Percentiles rank a stretch among this genome's conserved stretches.
These are phyloP conservation scores for Oryza officinalis DNA, from an alignment of 176 grass and related monocot genomes.

Conservation along the genomic window DNA sequence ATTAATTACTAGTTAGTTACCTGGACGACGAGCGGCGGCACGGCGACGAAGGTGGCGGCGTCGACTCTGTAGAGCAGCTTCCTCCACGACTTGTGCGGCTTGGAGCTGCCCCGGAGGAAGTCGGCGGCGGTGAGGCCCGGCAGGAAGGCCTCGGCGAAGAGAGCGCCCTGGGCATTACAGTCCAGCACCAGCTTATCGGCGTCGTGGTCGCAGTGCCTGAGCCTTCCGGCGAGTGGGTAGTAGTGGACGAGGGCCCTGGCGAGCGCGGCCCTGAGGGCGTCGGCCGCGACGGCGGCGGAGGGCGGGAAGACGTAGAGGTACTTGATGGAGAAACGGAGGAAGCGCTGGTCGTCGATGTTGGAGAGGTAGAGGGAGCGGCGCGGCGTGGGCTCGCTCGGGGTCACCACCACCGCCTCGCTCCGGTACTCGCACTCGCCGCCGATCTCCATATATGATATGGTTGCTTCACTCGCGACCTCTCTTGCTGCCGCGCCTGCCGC, in stretches of 20 bases:
- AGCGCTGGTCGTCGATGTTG: constrained; percentile 93
- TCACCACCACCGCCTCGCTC: constrained; percentile 43
- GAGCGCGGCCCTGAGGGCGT: constrained; percentile 47
- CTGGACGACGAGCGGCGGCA: constrained; percentile 86
- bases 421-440: constrained; percentile 63
- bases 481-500: no score
- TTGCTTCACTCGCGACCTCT: no score
- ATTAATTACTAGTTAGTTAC: no score
- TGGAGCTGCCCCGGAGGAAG: constrained; percentile 31
- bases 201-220: constrained; percentile 39
- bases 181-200: constrained; percentile 65
- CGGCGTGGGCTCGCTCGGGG: constrained; percentile 52
- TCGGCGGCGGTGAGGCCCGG: constrained; percentile 50
- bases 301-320: constrained; percentile 73
- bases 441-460: constrained; percentile 9
- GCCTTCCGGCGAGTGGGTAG: constrained; percentile 78
- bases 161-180: constrained; percentile 82
- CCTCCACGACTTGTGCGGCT: constrained; percentile 79
- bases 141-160: constrained; percentile 58
- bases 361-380: constrained; percentile 66
- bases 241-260: constrained; percentile 66
- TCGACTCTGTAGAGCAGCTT: constrained; percentile 80
- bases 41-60: constrained; percentile 57
- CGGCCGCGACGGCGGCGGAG: constrained; percentile 35
- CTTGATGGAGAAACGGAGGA: constrained; percentile 98